These are phyloP conservation scores for Botrytis sinoallii DNA, from an alignment of 2,329 filamentous ascomycete species.

Conservation along the genomic window DNA sequence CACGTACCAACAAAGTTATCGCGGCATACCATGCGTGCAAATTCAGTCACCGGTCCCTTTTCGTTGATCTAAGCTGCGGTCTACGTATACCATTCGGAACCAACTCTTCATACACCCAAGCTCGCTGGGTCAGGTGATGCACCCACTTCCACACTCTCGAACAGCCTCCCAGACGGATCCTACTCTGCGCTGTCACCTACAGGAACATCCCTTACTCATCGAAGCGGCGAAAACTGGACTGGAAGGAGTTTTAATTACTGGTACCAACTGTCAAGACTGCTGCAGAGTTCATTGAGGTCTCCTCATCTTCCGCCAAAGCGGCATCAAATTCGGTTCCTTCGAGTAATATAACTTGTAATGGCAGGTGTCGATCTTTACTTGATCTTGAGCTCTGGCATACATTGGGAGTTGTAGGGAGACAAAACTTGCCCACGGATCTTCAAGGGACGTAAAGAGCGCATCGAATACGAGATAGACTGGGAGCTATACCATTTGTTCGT, in stretches of 20 bases:
- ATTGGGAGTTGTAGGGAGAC: neutral
- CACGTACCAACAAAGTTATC: neutral
- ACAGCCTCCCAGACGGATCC: fast-evolving
- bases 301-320: neutral
- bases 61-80: neutral
- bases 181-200: neutral
- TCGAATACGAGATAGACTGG: constrained; percentile 42
- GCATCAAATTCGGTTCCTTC: neutral
- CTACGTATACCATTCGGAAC: neutral
- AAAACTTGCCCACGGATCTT: constrained; percentile 41
- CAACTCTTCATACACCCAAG: neutral
- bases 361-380: neutral
- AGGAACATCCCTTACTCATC: neutral
- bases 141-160: neutral
- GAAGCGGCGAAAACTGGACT: neutral
- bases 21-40: neutral
- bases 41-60: neutral
- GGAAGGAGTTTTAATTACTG: neutral
- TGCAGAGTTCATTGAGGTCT: neutral
- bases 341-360: neutral
- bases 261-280: neutral
- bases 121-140: neutral
- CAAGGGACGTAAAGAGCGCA: constrained; percentile 42
- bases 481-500: constrained; percentile 40
- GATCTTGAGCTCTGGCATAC: neutral